Evolutionary conservation across 2,329 filamentous ascomycete species (phyloP).

Genomic region (Neopestalotiopsis clavispora): DNA sequence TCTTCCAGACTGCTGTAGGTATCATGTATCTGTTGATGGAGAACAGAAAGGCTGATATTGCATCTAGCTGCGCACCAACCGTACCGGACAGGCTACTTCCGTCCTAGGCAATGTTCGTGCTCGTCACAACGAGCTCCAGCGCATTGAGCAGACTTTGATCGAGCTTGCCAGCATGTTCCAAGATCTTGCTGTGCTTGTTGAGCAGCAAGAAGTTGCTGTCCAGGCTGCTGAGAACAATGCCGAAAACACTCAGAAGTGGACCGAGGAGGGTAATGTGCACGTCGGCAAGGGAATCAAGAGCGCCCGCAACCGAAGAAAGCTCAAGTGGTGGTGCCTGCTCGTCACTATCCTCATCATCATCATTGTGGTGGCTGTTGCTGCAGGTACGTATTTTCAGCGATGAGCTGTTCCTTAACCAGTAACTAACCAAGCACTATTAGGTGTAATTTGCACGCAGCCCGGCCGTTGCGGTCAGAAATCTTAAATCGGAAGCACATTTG

Average conservation of each 20-base stretch:
- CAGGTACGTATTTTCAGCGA: constrained; percentile 44
- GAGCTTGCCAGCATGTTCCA: constrained; percentile 75
- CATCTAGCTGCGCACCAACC: constrained; percentile 75
- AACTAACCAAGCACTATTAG: neutral
- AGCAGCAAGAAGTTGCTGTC: constrained; percentile 72
- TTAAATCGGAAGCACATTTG: neutral
- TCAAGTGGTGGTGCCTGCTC: constrained; percentile 82
- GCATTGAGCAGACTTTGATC: constrained; percentile 75
- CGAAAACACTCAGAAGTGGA: constrained; percentile 66
- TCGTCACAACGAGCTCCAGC: constrained; percentile 82
- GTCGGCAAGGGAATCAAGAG: constrained; percentile 70
- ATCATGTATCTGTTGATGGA: constrained; percentile 22
- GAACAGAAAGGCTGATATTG: constrained; percentile 16
- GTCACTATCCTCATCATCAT: constrained; percentile 64
- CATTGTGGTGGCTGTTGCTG: constrained; percentile 58
- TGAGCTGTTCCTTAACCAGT: neutral
- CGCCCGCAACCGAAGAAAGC: constrained; percentile 70
- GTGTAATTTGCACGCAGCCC: neutral
- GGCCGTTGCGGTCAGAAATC: neutral
- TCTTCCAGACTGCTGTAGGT: constrained; percentile 79
- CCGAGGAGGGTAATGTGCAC: constrained; percentile 72
- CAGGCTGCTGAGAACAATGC: constrained; percentile 68
- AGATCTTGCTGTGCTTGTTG: constrained; percentile 75
- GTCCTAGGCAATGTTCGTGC: constrained; percentile 80
- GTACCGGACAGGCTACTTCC: constrained; percentile 72